These are phyloP conservation scores for Purpureocillium lavendulum DNA, from an alignment of 2,329 filamentous ascomycete species.

Conservation along the genomic window DNA sequence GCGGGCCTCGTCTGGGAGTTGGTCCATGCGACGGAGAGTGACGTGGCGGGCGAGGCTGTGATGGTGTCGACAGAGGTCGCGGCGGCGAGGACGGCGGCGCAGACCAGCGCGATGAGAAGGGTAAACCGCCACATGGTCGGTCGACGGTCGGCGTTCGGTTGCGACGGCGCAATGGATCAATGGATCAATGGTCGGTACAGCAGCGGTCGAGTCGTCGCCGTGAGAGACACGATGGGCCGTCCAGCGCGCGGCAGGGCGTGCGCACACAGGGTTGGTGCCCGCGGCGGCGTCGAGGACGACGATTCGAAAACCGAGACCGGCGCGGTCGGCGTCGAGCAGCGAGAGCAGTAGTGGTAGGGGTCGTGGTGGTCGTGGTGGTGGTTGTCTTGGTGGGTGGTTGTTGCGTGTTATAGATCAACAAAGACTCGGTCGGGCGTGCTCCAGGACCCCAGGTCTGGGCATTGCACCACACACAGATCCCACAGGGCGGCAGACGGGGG, in stretches of 20 bases:
- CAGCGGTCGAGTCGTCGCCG: too few species aligned
- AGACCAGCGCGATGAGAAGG: slow-evolving; percentile 7
- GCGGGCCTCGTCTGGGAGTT: not conserved
- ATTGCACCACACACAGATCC: not conserved
- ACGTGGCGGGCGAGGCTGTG: slow-evolving; percentile 4
- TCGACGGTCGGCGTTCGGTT: not conserved
- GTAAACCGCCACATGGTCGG: slow-evolving; percentile 10
- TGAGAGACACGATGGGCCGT: too few species aligned
- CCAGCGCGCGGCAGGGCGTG: too few species aligned
- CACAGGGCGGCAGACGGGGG: not conserved
- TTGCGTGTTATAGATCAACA: not conserved
- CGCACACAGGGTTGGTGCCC: too few species aligned
- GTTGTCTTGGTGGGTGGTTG: too few species aligned
- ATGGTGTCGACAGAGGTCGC: slow-evolving; percentile 8
- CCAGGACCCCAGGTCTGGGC: not conserved
- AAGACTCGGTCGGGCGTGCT: not conserved
- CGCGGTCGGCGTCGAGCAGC: too few species aligned
- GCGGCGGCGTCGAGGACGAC: too few species aligned
- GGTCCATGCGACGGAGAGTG: slow-evolving; percentile 2
- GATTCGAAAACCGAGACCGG: too few species aligned
- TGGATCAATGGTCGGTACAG: too few species aligned
- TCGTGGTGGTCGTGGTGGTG: too few species aligned
- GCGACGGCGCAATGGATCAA: not conserved
- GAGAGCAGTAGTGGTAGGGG: too few species aligned
- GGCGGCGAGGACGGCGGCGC: slow-evolving; percentile 8